Evolutionary conservation across 1,284 basidiomycete genomes (phyloP).

Genomic region (Wolfiporia cocos): DNA sequence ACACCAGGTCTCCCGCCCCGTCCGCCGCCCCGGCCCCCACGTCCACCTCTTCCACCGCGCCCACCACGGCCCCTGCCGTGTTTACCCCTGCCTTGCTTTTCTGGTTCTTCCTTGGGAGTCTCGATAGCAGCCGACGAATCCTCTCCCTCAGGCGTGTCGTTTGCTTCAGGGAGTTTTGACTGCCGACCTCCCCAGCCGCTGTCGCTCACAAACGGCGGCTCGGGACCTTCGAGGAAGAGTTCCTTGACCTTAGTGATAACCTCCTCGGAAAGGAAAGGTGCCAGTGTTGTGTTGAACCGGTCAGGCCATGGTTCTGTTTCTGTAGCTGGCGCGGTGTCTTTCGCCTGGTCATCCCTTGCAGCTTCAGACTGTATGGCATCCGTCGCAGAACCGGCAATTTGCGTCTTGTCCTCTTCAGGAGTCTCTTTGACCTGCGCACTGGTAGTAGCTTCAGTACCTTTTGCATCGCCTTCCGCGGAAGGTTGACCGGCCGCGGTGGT

Average conservation of each 20-base stretch:
- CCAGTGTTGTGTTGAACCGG: slow-evolving; percentile 47
- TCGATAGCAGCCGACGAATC: slow-evolving; percentile 12
- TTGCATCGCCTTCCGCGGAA: neutral
- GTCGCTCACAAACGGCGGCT: slow-evolving; percentile 62
- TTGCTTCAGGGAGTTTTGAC: slow-evolving; percentile 22
- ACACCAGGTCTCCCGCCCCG: slow-evolving; percentile 34
- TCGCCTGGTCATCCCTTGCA: neutral
- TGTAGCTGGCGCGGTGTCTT: slow-evolving; percentile 3
- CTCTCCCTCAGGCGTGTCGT: slow-evolving; percentile 25
- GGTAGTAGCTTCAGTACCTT: neutral
- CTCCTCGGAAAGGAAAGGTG: slow-evolving; percentile 56
- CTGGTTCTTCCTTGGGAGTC: slow-evolving; percentile 22
- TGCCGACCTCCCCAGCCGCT: slow-evolving; percentile 57
- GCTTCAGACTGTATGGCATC: neutral
- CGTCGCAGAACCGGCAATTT: neutral
- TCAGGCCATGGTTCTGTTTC: slow-evolving; percentile 57
- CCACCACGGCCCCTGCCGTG: slow-evolving; percentile 38
- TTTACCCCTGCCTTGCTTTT: slow-evolving; percentile 26
- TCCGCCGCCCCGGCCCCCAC: slow-evolving; percentile 35
- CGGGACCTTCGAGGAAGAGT: slow-evolving; percentile 72
- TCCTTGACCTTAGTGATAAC: slow-evolving; percentile 60
- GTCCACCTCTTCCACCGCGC: slow-evolving; percentile 38
- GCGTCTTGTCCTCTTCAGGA: neutral
- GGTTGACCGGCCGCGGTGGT: neutral
- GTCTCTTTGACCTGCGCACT: neutral